These are phyloP conservation scores for Vitis labrusca DNA, from an alignment of 164 flowering plant species.

Conservation along the genomic window DNA sequence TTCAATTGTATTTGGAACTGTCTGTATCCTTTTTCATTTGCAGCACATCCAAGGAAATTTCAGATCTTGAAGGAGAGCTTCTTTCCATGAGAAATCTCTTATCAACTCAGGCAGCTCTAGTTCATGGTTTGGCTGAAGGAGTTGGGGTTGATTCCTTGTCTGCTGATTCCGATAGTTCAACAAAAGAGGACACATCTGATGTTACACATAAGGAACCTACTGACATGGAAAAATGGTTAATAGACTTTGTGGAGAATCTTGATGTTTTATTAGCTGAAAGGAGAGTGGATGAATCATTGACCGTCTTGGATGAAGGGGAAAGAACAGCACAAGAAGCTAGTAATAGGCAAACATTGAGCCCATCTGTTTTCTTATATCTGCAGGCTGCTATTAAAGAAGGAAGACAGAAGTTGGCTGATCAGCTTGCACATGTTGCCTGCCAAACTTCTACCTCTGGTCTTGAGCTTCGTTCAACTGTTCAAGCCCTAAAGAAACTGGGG, in stretches of 20 bases:
- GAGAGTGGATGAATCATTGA: constrained; percentile 85
- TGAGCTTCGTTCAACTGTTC: constrained; percentile 78
- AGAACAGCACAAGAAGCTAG: constrained; percentile 44
- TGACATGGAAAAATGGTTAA: constrained; percentile 61
- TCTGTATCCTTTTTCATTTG: constrained; percentile 10
- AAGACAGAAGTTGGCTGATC: constrained; percentile 72
- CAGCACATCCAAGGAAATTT: constrained; percentile 93
- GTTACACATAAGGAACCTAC: constrained; percentile 47
- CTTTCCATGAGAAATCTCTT: constrained; percentile 77
- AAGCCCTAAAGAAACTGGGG: constrained; percentile 82
- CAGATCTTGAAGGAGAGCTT: constrained; percentile 89
- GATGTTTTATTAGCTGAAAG: constrained; percentile 89
- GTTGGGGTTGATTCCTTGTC: constrained; percentile 47
- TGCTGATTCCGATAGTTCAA: constrained; percentile 36
- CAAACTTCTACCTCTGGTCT: constrained; percentile 75
- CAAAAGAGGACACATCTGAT: constrained; percentile 21
- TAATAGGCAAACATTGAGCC: constrained; percentile 38
- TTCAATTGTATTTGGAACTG: neutral
- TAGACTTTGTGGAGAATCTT: constrained; percentile 63
- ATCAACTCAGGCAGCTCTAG: constrained; percentile 75
- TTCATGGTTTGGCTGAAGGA: constrained; percentile 83
- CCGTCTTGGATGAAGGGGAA: constrained; percentile 76
- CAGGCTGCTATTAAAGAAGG: constrained; percentile 54
- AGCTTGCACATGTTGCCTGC: constrained; percentile 72
- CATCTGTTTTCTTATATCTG: constrained; percentile 37